Evolutionary conservation across 805 yeast species (phyloP).

Genomic region (Candida coquimbonensis): DNA sequence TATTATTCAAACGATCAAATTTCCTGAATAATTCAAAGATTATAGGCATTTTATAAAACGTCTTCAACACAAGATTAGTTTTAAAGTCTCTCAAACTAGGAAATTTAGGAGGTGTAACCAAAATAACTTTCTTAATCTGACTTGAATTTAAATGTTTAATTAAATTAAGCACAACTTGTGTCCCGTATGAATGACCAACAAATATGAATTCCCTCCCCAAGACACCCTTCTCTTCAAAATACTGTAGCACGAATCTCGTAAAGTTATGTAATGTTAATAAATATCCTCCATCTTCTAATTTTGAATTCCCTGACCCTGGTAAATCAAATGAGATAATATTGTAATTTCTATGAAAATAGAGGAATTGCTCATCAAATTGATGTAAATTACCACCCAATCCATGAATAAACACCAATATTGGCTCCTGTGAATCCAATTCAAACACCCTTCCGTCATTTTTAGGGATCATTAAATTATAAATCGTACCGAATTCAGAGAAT

Average conservation of each 20-base stretch:
- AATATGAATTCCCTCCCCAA: constrained; percentile 29
- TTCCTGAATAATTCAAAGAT: constrained; percentile 19
- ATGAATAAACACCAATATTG: constrained; percentile 59
- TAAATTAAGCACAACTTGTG: constrained; percentile 44
- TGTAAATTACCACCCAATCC: constrained; percentile 89
- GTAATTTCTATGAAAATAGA: constrained; percentile 52
- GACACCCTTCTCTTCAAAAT: constrained; percentile 7
- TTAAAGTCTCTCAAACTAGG: constrained; percentile 6
- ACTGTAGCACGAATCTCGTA: constrained; percentile 9
- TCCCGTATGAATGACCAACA: constrained; percentile 74
- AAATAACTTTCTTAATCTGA: constrained; percentile 17
- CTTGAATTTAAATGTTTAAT: constrained; percentile 2
- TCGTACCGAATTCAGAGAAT: constrained; percentile 6
- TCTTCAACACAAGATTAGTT: constrained; percentile 1
- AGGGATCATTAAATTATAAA: constrained; percentile 9
- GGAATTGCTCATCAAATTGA: constrained; percentile 68
- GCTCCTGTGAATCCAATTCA: constrained; percentile 2
- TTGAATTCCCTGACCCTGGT: constrained; percentile 72
- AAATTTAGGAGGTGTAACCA: constrained; percentile 43
- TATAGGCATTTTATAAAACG: constrained; percentile 5
- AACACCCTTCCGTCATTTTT: constrained; percentile 9
- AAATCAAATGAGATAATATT: constrained; percentile 68
- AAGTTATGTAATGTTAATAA: constrained; percentile 13
- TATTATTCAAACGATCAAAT: constrained; percentile 20
- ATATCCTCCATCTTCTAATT: constrained; percentile 3